Conservation (phyloP, 1,139 yeast genomes). For the Zygoascus sp. region DNA sequence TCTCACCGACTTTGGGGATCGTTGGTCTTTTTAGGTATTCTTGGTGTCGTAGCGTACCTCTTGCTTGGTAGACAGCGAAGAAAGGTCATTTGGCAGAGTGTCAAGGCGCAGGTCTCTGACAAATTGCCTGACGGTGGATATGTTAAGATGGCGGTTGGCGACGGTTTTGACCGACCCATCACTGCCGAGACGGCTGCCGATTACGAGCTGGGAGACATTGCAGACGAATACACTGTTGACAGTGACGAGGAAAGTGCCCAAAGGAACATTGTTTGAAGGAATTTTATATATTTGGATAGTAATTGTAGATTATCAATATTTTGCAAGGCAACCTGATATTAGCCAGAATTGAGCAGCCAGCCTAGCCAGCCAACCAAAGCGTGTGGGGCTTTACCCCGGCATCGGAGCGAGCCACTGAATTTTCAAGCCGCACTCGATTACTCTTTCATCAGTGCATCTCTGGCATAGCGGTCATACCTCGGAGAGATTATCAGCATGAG, state of each 20-base stretch:
- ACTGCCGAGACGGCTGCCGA: slow-evolving; percentile 16
- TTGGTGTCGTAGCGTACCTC: slow-evolving; percentile 44
- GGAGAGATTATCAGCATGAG: not conserved
- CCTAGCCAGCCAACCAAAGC: too few relatives aligned
- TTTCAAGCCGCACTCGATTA: not conserved
- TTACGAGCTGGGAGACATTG: slow-evolving; percentile 24
- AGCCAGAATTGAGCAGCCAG: too few relatives aligned
- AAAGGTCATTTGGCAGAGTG: slow-evolving; percentile 27
- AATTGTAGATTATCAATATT: not conserved
- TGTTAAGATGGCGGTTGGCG: slow-evolving; percentile 15
- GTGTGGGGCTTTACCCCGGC: too few relatives aligned
- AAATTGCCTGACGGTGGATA: not conserved
- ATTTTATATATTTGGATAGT: not conserved
- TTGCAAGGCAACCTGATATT: not conserved
- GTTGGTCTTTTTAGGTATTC: slow-evolving; percentile 43
- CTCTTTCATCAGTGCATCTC: not conserved
- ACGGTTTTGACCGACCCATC: slow-evolving; percentile 12
- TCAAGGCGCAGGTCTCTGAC: slow-evolving; percentile 21
- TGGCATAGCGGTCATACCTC: not conserved
- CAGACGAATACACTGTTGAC: slow-evolving; percentile 15
- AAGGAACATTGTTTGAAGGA: not conserved
- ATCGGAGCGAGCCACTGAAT: too few relatives aligned
- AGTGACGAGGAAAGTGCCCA: slow-evolving; percentile 14
- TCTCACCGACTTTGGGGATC: slow-evolving; percentile 58
- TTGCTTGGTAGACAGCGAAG: slow-evolving; percentile 45